Conservation (phyloP, 2,329 filamentous ascomycete species). For the Aureobasidium vineae region DNA sequence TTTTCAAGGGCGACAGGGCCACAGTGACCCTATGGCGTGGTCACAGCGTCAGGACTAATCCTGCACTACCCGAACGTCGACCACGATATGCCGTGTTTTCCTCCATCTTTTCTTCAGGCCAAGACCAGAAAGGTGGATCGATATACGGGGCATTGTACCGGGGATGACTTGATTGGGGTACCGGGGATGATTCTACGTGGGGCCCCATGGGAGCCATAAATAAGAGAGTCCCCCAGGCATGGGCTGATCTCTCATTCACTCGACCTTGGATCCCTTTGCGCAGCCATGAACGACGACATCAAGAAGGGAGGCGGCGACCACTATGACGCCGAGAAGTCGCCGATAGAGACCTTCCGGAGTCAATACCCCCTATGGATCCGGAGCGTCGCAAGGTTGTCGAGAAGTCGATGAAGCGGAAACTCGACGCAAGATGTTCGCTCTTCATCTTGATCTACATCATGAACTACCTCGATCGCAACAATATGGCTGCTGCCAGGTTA, state of each 20-base stretch:
- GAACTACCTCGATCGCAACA: conserved; percentile 62
- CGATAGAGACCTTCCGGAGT: conserved; percentile 4
- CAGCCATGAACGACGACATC: conserved; percentile 12
- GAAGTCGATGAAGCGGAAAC: conserved; percentile 20
- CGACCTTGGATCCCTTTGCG: background rate
- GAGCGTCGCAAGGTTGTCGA: conserved; percentile 16
- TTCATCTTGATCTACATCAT: conserved; percentile 73
- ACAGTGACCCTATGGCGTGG: background rate
- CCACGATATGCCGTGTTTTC: conserved; percentile 20
- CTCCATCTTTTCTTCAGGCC: conserved; percentile 21
- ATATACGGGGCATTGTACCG: conserved; percentile 17
- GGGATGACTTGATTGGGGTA: conserved; percentile 7
- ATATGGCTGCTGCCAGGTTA: conserved; percentile 65
- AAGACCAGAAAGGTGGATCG: conserved; percentile 2
- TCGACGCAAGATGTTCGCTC: conserved; percentile 36
- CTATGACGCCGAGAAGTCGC: conserved; percentile 10
- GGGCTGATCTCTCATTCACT: background rate
- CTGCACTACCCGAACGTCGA: conserved; percentile 16
- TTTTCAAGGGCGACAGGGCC: conserved; percentile 3
- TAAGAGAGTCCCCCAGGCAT: conserved; percentile 9
- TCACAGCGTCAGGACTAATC: conserved; percentile 5
- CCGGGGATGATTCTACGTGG: conserved; percentile 4
- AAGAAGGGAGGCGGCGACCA: conserved; percentile 4
- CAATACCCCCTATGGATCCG: conserved; percentile 13
- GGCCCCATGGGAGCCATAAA: conserved; percentile 19